Percentiles rank a stretch among this genome's conserved stretches.
These are phyloP conservation scores for Cytauxzoon felis DNA, from an alignment of 169 alveolate species.

Conservation along the genomic window DNA sequence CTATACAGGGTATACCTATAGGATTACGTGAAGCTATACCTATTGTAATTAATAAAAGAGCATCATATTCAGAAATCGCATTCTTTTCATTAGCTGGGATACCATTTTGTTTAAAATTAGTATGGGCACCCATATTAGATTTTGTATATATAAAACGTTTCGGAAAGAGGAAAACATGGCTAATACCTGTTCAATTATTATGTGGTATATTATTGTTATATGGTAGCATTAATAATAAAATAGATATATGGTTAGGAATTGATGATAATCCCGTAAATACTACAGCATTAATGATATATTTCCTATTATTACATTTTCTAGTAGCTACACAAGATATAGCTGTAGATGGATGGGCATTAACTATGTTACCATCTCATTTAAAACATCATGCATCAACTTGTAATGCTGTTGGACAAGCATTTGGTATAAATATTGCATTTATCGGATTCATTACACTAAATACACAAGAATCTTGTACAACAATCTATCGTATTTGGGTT, in stretches of 20 bases:
- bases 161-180: constrained; percentile 92
- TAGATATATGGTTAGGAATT: constrained; percentile 66
- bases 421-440: constrained; percentile 76
- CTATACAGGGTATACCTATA: constrained; percentile 79
- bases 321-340: constrained; percentile 93
- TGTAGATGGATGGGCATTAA: constrained; percentile 95
- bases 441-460: constrained; percentile 70
- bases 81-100: constrained; percentile 64
- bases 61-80: constrained; percentile 75
- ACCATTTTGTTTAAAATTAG: constrained; percentile 80
- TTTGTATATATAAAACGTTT: constrained; percentile 68
- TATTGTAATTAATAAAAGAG: constrained; percentile 72
- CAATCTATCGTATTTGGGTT: constrained; percentile 35
- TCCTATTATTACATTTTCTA: constrained; percentile 67
- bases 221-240: constrained; percentile 45
- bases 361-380: constrained; percentile 72
- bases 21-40: constrained; percentile 81
- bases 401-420: constrained; percentile 78
- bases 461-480: constrained; percentile 48
- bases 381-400: constrained; percentile 77
- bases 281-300: constrained; percentile 51
- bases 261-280: constrained; percentile 32
- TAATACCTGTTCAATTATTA: constrained; percentile 79
- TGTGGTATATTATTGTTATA: constrained; percentile 59
- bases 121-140: constrained; percentile 94